phyloP scores from a whole-genome alignment of 1,284 basidiomycete genomes.

The Exobasidium cylindrosporum region DNA sequence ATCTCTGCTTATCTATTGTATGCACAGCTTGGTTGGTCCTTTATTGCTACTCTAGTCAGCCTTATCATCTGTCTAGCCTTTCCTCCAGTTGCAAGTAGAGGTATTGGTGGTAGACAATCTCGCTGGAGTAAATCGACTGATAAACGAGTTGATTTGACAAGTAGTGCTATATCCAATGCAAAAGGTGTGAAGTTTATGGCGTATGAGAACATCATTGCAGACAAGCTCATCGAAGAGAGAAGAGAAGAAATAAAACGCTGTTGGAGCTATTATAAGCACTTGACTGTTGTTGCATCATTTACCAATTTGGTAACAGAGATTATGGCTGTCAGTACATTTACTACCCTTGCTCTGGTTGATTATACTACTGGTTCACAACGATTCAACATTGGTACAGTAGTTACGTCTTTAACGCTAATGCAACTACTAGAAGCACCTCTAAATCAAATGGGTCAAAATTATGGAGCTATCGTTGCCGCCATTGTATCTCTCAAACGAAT shows the following conservation, averaged over 20 bases:
- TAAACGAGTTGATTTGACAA: slow-evolving; percentile 35
- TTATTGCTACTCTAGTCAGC: slow-evolving; percentile 34
- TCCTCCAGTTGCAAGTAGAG: slow-evolving; percentile 28
- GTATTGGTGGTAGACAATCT: slow-evolving; percentile 30
- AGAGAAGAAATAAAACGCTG: slow-evolving; percentile 27
- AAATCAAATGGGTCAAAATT: slow-evolving; percentile 38
- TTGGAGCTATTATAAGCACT: slow-evolving; percentile 18
- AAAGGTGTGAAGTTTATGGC: slow-evolving; percentile 47
- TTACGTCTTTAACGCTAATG: slow-evolving; percentile 42
- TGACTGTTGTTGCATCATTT: slow-evolving; percentile 24
- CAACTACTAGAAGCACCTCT: slow-evolving; percentile 33
- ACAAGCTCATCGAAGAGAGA: slow-evolving; percentile 28
- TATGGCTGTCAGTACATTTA: slow-evolving; percentile 28
- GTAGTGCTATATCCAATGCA: slow-evolving; percentile 35
- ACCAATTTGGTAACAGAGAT: slow-evolving; percentile 26
- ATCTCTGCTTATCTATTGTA: slow-evolving; percentile 43
- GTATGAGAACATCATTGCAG: slow-evolving; percentile 34
- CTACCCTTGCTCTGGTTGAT: slow-evolving; percentile 32
- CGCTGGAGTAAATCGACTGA: slow-evolving; percentile 38
- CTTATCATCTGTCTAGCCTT: slow-evolving; percentile 28
- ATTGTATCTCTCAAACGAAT: slow-evolving; percentile 37
- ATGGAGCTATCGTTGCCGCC: slow-evolving; percentile 32
- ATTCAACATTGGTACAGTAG: slow-evolving; percentile 36
- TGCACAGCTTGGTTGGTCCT: slow-evolving; percentile 31
- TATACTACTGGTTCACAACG: slow-evolving; percentile 22